A percentile compares a stretch with the other conserved stretches of the same genome.
These are phyloP conservation scores for Trichoderma asperelloides DNA, from an alignment of 495 filamentous ascomycete genomes.

Conservation along the genomic window DNA sequence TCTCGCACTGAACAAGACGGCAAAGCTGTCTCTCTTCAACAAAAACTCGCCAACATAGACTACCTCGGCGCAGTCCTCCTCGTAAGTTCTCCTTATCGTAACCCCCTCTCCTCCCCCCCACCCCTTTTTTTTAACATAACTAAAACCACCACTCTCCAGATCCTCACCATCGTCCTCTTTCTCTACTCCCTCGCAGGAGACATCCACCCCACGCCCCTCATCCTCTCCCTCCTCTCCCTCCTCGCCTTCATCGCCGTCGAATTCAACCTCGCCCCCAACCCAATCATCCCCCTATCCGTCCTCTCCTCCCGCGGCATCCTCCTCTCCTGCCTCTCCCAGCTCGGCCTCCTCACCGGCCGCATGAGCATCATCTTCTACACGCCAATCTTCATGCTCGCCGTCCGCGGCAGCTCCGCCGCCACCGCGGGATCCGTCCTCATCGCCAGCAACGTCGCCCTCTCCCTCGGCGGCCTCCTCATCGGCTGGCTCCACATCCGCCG, in stretches of 20 bases:
- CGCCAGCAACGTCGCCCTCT: constrained; percentile 70
- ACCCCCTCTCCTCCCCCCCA: not conserved
- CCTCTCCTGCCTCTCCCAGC: constrained; percentile 57
- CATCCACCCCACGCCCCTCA: constrained; percentile 48
- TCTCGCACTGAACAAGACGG: constrained; percentile 16
- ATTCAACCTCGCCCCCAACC: constrained; percentile 44
- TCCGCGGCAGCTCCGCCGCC: constrained; percentile 55
- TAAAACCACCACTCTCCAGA: constrained; percentile 49
- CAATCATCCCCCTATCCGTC: constrained; percentile 60
- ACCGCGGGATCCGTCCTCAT: constrained; percentile 62
- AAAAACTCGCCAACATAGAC: constrained; percentile 37
- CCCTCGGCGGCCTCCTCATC: constrained; percentile 55
- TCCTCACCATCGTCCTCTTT: constrained; percentile 51
- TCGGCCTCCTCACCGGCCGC: constrained; percentile 65
- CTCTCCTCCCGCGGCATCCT: constrained; percentile 55
- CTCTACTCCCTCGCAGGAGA: constrained; percentile 55
- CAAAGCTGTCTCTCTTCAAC: not conserved
- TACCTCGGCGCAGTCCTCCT: not conserved
- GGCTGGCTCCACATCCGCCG: constrained; percentile 64
- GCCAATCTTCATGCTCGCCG: constrained; percentile 64
- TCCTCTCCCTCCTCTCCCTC: constrained; percentile 45
- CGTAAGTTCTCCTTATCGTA: not conserved
- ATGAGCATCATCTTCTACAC: constrained; percentile 73
- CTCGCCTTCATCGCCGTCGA: constrained; percentile 54
- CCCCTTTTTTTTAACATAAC: not conserved